Evolutionary conservation across 106 monocot species (phyloP), one percentile per base, ranked within the genome.

Genomic region (Dendrobium officinale): DNA sequence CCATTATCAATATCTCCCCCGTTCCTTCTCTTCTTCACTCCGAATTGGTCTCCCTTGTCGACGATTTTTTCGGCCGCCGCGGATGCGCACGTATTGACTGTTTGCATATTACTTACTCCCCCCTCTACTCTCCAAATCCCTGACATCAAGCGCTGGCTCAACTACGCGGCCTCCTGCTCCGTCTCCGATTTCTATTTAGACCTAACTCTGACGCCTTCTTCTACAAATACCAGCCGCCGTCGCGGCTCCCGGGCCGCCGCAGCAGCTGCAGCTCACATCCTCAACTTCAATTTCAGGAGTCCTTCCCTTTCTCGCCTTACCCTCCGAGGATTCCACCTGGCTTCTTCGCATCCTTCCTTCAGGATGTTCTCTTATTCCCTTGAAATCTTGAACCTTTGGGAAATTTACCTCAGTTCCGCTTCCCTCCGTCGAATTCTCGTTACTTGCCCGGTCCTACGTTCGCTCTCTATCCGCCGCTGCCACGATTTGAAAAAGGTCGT

Each of bases 91-190:
- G 81, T 24, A 49, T 84, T 20, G 87, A 87, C 77, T 11, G 19
- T 47, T 66, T 87, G 58, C 64, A 56, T 1, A 43, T 87, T 24
- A 13, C 48, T 11, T 80, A 78, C 15, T 80, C 77, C 29, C 29
- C 72, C 73, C 4, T 70, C 73, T 18, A 51, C 77, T 42, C 75
- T 29, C 24, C 29, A 56, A 18, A 41, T 61, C 48, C 17, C 61
- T 9, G 87, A 87, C 75, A 72, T 87, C 31, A 78, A 43, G 49
- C 78, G 81, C 2, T 87, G 81, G 78, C 73, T 87, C 56, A 81
- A 78, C 20, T 84, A 84, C 75, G 87, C 87, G 9, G 78, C 81
- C 45, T 67, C 81, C 29, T 84, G 84, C 79, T 55, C 76, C 73
- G 87, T 87, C 18, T 84, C 56, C 77, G 87, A 84, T 6, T 74